Base-by-base conservation (phyloP, 352 stramenopile species). In the Blastocystis sp. region DNA sequence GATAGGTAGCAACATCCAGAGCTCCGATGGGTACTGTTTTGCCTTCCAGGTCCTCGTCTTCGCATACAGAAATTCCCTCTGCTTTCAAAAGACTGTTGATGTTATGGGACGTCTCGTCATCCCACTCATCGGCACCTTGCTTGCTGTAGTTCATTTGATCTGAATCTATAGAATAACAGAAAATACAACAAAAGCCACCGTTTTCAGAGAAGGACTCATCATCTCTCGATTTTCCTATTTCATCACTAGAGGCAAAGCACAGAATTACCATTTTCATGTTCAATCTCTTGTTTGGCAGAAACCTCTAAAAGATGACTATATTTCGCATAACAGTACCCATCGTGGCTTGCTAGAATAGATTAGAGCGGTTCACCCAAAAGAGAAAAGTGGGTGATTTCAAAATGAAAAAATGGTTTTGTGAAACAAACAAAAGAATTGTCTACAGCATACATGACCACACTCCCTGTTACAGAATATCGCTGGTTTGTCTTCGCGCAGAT, bases 11-110 rank as follows among this genome's bases (percentile, higher is more conserved):
- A 6, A 80, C 70, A 64, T 80, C 55, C 8, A 80, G 20, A 23
- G 53, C 70, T 80, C 37, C 70, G 50, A 80, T 29, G 29, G 43
- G 37, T 18, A 80, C 70, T 2, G 70, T 80, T 26, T 80, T 61
- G 8, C 70, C 70, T 45, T 43, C 70, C 0, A 61, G 37, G 6
- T 80, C 70, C 0, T 80, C 70, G 20, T 80, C 70, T 34, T 47
- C 37, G 23, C 34, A 34, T 47, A n/a, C 18, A 13, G 26, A 39
- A 0, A 39, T 37, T 68, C 20, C 59, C 4, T 68, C 59, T 15
- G 26, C 26, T 39, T 68, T 68, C 37, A 68, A 29, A 29, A 68
- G 20, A 11, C 20, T 68, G n/a, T 68, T 37, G 13, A 68, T 68
- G 20, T 23, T 68, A 29, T 68, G 20, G 3, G 59, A 37, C 18